phyloP scores from a whole-genome alignment of 768 basidiomycete species.

The Tulasnella sp. region DNA sequence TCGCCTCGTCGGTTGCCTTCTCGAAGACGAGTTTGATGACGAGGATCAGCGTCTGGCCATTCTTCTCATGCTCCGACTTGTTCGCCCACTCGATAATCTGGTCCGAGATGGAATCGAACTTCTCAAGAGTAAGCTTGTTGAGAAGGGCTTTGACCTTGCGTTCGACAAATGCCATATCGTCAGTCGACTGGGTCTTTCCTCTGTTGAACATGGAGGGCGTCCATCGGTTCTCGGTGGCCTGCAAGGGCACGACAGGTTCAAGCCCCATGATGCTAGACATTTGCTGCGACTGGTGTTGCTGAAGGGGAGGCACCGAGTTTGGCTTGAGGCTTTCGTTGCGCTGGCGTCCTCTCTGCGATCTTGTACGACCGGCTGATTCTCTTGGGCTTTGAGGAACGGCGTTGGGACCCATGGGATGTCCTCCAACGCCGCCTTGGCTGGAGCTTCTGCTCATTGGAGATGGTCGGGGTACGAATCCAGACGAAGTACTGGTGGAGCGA shows the following conservation, averaged over 20 bases:
- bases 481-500: constrained; percentile 23
- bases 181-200: neutral
- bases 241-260: constrained; percentile 69
- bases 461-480: constrained; percentile 13
- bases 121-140: constrained; percentile 95
- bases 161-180: constrained; percentile 67
- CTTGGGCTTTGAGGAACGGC: constrained; percentile 33
- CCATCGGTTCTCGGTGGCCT: constrained; percentile 76
- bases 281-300: constrained; percentile 4
- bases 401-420: constrained; percentile 33
- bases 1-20: constrained; percentile 92
- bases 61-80: constrained; percentile 81
- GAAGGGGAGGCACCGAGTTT: constrained; percentile 19
- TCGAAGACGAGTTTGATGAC: constrained; percentile 95
- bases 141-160: constrained; percentile 84
- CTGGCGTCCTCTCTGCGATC: constrained; percentile 77
- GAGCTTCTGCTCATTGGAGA: constrained; percentile 49
- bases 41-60: constrained; percentile 87
- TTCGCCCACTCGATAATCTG: constrained; percentile 95
- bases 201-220: constrained; percentile 29
- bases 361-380: constrained; percentile 40
- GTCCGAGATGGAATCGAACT: constrained; percentile 88
- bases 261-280: constrained; percentile 16
- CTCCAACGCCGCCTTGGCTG: constrained; percentile 32
- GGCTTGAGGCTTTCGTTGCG: constrained; percentile 46